Conservation (phyloP, 2,329 filamentous ascomycete species). For the Davidsoniella eucalypti region DNA sequence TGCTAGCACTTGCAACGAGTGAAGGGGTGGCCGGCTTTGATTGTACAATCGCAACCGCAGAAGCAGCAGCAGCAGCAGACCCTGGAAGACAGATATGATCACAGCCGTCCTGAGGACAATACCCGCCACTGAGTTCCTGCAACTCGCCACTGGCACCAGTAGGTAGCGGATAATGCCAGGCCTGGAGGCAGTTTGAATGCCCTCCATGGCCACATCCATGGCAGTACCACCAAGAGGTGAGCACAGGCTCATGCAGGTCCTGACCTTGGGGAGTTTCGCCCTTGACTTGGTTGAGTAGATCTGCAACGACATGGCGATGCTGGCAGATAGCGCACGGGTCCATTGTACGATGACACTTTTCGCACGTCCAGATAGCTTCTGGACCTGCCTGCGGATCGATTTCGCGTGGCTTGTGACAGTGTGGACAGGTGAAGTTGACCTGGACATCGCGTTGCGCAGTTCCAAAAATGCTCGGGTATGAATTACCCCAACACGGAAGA, state of each 20-base stretch:
- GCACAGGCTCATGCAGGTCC: conserved; percentile 17
- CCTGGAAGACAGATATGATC: conserved; percentile 46
- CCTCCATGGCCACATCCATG: conserved; percentile 46
- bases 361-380: conserved; percentile 38
- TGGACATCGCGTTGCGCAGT: conserved; percentile 38
- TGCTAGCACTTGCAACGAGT: too few relatives aligned
- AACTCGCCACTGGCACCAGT: background rate
- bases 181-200: conserved; percentile 40
- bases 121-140: conserved; percentile 33
- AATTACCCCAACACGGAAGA: conserved; percentile 35
- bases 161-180: conserved; percentile 31
- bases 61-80: background rate
- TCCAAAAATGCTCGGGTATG: conserved; percentile 37
- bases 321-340: conserved; percentile 43
- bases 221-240: conserved; percentile 45
- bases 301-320: conserved; percentile 31
- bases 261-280: conserved; percentile 1
- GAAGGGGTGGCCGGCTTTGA: too few relatives aligned
- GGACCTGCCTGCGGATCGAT: conserved; percentile 26
- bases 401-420: conserved; percentile 40
- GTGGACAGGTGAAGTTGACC: conserved; percentile 36
- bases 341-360: conserved; percentile 36
- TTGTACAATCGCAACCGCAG: too few relatives aligned
- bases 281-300: conserved; percentile 20
- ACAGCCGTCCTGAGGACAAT: conserved; percentile 48